Percentiles rank a stretch among this genome's conserved stretches.
Evolutionary conservation across 2,329 filamentous ascomycete genomes (phyloP).

Genomic region (Aspergillus puulaauensis): DNA sequence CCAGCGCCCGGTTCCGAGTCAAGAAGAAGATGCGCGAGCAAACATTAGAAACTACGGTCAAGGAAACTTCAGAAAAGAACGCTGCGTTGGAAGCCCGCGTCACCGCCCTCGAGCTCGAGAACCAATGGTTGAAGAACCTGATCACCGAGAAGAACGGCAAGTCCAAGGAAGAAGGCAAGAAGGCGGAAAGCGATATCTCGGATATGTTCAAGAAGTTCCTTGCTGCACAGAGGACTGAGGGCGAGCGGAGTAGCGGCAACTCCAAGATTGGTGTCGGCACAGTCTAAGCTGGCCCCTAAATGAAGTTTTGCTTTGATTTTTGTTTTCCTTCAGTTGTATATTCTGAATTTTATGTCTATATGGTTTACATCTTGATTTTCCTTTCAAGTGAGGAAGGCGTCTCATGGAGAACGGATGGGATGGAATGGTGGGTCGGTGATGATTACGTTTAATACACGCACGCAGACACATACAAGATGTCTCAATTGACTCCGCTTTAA

Average conservation of each 20-base stretch:
- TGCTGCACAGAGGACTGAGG: slow-evolving; percentile 32
- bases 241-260: slow-evolving; percentile 27
- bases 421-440: slow-evolving; percentile 14
- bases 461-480: not conserved
- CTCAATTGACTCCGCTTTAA: not conserved
- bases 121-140: slow-evolving; percentile 77
- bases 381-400: slow-evolving; percentile 15
- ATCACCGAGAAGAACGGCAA: slow-evolving; percentile 73
- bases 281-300: slow-evolving; percentile 12
- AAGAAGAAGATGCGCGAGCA: slow-evolving; percentile 97
- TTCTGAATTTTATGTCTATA: slow-evolving; percentile 5
- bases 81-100: slow-evolving; percentile 71
- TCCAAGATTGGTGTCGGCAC: slow-evolving; percentile 37
- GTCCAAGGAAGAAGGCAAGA: slow-evolving; percentile 29
- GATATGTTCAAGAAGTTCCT: slow-evolving; percentile 43
- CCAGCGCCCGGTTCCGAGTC: slow-evolving; percentile 85
- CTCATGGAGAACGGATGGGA: slow-evolving; percentile 16
- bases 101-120: slow-evolving; percentile 74
- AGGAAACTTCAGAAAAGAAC: slow-evolving; percentile 81
- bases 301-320: not conserved
- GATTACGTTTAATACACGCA: slow-evolving; percentile 12
- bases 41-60: slow-evolving; percentile 75
- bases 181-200: slow-evolving; percentile 47
- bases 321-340: slow-evolving; percentile 10
- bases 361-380: not conserved